Percentiles rank a stretch among this genome's conserved stretches.
These are phyloP conservation scores for Erysiphe pulchra DNA, from an alignment of 2,329 filamentous ascomycete genomes.

Conservation along the genomic window DNA sequence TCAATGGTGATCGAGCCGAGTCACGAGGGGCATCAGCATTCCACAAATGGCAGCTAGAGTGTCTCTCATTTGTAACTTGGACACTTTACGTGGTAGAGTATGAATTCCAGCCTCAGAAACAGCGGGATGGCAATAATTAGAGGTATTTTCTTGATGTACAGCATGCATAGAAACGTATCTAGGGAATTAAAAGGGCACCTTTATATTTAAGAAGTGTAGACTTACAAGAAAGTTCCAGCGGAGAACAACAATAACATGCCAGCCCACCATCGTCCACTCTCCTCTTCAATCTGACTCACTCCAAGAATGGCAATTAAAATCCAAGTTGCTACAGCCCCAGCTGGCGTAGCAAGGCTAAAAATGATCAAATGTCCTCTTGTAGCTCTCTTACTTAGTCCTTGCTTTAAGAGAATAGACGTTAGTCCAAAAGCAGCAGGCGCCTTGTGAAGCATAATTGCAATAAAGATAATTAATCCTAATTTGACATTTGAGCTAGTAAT, in stretches of 20 bases:
- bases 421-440: conserved; percentile 86
- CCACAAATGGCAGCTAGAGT: conserved; percentile 45
- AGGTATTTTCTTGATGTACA: conserved; percentile 51
- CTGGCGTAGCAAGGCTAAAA: conserved; percentile 75
- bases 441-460: conserved; percentile 95
- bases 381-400: conserved; percentile 68
- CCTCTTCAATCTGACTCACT: conserved; percentile 25
- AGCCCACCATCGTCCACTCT: conserved; percentile 54
- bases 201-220: conserved; percentile 5
- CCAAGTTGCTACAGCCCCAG: conserved; percentile 67
- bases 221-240: conserved; percentile 82
- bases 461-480: conserved; percentile 73
- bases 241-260: conserved; percentile 88
- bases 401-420: conserved; percentile 70
- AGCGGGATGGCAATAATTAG: conserved; percentile 18
- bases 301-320: conserved; percentile 49
- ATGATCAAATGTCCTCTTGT: conserved; percentile 66
- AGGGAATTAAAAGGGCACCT: conserved; percentile 4
- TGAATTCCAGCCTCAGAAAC: conserved; percentile 21
- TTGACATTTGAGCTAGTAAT: conserved; percentile 47
- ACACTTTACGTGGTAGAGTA: conserved; percentile 22
- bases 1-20: conserved; percentile 48
- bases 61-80: conserved; percentile 36
- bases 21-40: conserved; percentile 55
- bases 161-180: conserved; percentile 97